phyloP scores from a whole-genome alignment of 1,139 yeast species.

The Starmera stellimalicola region DNA sequence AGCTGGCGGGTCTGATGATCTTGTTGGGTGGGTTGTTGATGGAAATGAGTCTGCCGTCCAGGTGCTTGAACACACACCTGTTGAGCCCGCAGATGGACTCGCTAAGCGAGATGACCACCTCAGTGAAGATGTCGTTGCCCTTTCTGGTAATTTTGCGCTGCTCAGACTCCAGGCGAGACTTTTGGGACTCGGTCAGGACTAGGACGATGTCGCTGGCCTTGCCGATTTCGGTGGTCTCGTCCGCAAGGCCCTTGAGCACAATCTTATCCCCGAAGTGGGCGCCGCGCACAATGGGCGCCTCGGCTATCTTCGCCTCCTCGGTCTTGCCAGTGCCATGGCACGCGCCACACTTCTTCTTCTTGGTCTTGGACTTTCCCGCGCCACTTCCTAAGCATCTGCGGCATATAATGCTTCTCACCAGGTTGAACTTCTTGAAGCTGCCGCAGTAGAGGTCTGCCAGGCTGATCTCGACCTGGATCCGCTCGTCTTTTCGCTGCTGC shows the following conservation, averaged over 20 bases:
- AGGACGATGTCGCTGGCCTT: slow-evolving; percentile 72
- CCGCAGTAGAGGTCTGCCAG: slow-evolving; percentile 78
- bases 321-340: slow-evolving; percentile 60
- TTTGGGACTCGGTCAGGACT: slow-evolving; percentile 7
- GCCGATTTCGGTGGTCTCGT: slow-evolving; percentile 69
- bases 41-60: slow-evolving; percentile 71
- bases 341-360: slow-evolving; percentile 67
- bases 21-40: slow-evolving; percentile 63
- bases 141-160: slow-evolving; percentile 42
- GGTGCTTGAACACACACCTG: slow-evolving; percentile 55
- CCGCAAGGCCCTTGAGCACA: slow-evolving; percentile 62
- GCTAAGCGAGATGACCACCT: slow-evolving; percentile 52
- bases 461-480: slow-evolving; percentile 51
- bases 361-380: slow-evolving; percentile 54
- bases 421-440: slow-evolving; percentile 64
- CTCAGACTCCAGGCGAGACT: no score
- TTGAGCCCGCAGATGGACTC: slow-evolving; percentile 84
- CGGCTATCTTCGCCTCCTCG: slow-evolving; percentile 66
- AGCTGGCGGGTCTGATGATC: slow-evolving; percentile 74
- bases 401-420: slow-evolving; percentile 64
- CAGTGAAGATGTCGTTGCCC: slow-evolving; percentile 56
- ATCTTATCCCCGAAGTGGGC: slow-evolving; percentile 53
- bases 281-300: slow-evolving; percentile 73
- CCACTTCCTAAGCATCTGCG: no score
- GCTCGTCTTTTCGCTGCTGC: slow-evolving; percentile 42